These are phyloP conservation scores for Purshia tridentata DNA, from an alignment of 306 rosid genomes.

Conservation along the genomic window DNA sequence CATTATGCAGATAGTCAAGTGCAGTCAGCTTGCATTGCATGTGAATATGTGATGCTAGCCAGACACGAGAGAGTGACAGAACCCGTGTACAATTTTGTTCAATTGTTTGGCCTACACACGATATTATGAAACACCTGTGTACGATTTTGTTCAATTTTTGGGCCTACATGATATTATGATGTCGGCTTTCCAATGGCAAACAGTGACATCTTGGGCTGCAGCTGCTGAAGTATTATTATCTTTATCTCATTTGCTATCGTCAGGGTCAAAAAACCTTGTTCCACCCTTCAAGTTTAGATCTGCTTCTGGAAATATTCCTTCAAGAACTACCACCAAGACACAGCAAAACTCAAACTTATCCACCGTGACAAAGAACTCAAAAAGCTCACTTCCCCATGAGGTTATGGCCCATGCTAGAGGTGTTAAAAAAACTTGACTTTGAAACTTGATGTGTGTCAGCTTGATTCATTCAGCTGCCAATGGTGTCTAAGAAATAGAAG, in stretches of 20 bases:
- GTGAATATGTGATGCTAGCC: constrained; percentile 3
- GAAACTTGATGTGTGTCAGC: too few relatives aligned
- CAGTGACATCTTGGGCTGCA: not conserved
- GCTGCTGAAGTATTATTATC: not conserved
- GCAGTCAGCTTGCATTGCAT: not conserved
- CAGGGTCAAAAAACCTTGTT: constrained; percentile 9
- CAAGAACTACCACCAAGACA: not conserved
- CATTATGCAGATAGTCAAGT: not conserved
- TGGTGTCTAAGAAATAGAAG: not conserved
- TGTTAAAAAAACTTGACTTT: too few relatives aligned
- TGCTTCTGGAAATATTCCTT: too few relatives aligned
- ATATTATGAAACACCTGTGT: not conserved
- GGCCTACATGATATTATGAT: not conserved
- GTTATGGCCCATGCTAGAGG: too few relatives aligned
- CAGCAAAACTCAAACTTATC: too few relatives aligned
- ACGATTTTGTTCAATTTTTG: not conserved
- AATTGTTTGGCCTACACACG: not conserved
- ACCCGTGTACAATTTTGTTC: not conserved
- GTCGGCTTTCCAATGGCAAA: constrained; percentile 9
- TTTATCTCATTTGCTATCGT: not conserved
- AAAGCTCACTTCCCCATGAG: too few relatives aligned
- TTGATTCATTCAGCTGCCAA: not conserved
- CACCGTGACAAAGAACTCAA: too few relatives aligned
- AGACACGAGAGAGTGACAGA: not conserved
- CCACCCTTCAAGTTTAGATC: not conserved